Evolutionary conservation across 805 yeast genomes (phyloP).

Genomic region (Candida methanosorbosa): DNA sequence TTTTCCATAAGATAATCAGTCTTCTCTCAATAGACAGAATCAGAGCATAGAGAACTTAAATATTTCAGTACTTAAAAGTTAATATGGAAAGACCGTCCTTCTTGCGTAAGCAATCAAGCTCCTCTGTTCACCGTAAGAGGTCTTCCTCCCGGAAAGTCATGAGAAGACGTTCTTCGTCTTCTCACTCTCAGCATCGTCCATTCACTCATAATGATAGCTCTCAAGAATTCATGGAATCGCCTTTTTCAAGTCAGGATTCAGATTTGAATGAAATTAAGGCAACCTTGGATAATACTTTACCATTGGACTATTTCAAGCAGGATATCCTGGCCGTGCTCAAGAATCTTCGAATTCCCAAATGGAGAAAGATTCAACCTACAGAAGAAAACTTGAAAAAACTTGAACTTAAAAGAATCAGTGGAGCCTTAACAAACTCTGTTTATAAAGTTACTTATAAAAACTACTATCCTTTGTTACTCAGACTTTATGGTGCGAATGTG

Average conservation of each 20-base stretch:
- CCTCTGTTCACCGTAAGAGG: slow-evolving; percentile 8
- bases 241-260: slow-evolving; percentile 2
- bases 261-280: slow-evolving; percentile 33
- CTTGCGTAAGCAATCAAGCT: slow-evolving; percentile 12
- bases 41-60: no score
- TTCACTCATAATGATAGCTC: slow-evolving; percentile 1
- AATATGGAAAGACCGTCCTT: slow-evolving; percentile 18
- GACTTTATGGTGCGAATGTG: slow-evolving; percentile 86
- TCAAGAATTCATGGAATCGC: slow-evolving; percentile 6
- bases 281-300: slow-evolving; percentile 65
- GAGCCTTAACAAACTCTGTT: slow-evolving; percentile 90
- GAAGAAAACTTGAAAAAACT: slow-evolving; percentile 33
- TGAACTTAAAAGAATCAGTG: slow-evolving; percentile 61
- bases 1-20: no score
- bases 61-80: no score
- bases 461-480: slow-evolving; percentile 54
- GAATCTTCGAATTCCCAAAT: slow-evolving; percentile 60
- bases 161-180: slow-evolving; percentile 16
- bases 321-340: slow-evolving; percentile 64
- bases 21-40: no score
- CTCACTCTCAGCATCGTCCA: slow-evolving; percentile 13
- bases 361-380: slow-evolving; percentile 49
- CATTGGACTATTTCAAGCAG: slow-evolving; percentile 75
- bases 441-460: slow-evolving; percentile 46
- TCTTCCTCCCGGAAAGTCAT: slow-evolving; percentile 1